phyloP scores from a whole-genome alignment of 169 alveolate genomes.

The Cryptosporidium muris region DNA sequence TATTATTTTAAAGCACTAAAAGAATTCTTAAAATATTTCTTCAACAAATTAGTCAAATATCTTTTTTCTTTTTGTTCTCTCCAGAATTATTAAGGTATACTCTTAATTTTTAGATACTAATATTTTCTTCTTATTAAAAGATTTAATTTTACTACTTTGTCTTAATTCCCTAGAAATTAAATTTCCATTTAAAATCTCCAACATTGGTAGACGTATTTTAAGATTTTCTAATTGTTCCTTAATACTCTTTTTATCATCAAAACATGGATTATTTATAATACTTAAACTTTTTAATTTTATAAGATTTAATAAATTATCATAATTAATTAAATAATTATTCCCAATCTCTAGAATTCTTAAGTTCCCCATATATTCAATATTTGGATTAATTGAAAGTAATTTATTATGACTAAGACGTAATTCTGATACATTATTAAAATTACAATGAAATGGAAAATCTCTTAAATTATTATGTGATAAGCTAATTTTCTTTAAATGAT shows the following conservation, averaged over 20 bases:
- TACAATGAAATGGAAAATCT: slow-evolving; percentile 40
- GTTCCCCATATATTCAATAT: slow-evolving; percentile 53
- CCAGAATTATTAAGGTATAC: not conserved
- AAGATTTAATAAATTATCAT: slow-evolving; percentile 9
- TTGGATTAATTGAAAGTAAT: not conserved
- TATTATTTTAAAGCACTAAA: not conserved
- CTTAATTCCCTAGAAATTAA: slow-evolving; percentile 3
- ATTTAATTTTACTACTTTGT: not conserved
- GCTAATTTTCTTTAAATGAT: slow-evolving; percentile 30
- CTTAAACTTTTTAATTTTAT: slow-evolving; percentile 14
- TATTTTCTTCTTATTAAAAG: not conserved
- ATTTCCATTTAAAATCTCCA: slow-evolving; percentile 26
- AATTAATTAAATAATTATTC: slow-evolving; percentile 20
- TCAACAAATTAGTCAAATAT: not conserved
- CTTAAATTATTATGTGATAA: slow-evolving; percentile 32
- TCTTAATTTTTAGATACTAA: not conserved
- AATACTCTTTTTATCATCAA: not conserved
- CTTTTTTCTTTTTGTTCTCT: not conserved
- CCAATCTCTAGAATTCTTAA: slow-evolving; percentile 64
- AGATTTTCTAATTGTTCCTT: not conserved
- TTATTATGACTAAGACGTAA: slow-evolving; percentile 45
- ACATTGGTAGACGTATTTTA: not conserved
- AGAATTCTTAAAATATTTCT: not conserved
- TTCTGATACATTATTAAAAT: slow-evolving; percentile 54
- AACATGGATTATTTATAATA: slow-evolving; percentile 55